These are phyloP conservation scores for Pisolithus sp. DNA, from an alignment of 768 basidiomycete genomes.

Conservation along the genomic window DNA sequence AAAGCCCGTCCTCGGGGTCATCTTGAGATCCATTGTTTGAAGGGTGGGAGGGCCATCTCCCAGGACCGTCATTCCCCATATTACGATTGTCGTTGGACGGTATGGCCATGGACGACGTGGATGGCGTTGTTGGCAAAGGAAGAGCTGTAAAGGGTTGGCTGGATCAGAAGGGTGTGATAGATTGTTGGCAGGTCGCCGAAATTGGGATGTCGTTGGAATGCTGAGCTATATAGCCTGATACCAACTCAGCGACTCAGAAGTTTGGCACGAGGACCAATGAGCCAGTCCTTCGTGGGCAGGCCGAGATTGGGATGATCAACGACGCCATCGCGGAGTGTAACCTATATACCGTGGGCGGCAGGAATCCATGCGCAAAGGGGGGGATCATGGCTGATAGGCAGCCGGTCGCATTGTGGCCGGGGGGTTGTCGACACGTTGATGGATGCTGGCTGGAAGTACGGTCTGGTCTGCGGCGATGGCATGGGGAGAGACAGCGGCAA, in stretches of 20 bases:
- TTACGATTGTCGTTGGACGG: conserved; percentile 18
- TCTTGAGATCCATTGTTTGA: conserved; percentile 7
- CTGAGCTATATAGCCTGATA: conserved; percentile 34
- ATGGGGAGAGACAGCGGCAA: conserved; percentile 9
- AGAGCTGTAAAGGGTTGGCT: conserved; percentile 9
- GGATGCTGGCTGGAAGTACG: conserved; percentile 20
- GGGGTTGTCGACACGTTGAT: conserved; percentile 17
- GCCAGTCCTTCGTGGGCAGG: conserved; percentile 24
- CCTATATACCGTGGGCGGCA: conserved; percentile 11
- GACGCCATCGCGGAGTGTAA: conserved; percentile 9
- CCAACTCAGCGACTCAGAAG: conserved; percentile 36
- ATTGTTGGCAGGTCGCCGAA: conserved; percentile 31
- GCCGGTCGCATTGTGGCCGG: conserved; percentile 3
- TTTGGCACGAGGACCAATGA: conserved; percentile 30
- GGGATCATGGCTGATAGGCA: conserved; percentile 4
- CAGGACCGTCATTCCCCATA: conserved; percentile 15
- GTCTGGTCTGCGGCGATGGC: conserved; percentile 16
- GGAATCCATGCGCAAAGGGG: conserved; percentile 5
- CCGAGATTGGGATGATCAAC: conserved; percentile 20
- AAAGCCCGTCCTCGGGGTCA: conserved; percentile 31
- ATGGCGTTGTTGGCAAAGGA: background rate
- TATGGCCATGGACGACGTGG: conserved; percentile 22
- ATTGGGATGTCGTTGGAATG: conserved; percentile 32
- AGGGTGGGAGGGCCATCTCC: conserved; percentile 4
- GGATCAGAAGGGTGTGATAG: conserved; percentile 26